Percentiles rank a stretch among this genome's conserved stretches.
These are phyloP conservation scores for Talaromyces thailandensis DNA, from an alignment of 495 filamentous ascomycete genomes.

Conservation along the genomic window DNA sequence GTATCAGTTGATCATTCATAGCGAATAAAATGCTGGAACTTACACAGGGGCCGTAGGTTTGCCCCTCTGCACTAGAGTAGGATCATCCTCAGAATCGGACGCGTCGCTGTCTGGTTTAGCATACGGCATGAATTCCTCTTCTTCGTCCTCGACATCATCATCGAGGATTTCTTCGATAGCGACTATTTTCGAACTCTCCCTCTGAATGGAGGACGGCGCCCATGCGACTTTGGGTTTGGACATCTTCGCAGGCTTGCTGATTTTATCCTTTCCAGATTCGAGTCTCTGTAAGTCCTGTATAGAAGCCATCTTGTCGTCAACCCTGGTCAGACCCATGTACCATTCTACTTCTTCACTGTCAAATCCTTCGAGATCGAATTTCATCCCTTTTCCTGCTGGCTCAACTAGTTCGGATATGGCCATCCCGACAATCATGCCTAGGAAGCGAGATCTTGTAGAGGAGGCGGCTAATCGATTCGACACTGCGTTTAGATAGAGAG, in stretches of 20 bases:
- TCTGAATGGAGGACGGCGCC: background rate
- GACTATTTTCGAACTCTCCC: slow-evolving; percentile 43
- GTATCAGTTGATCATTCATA: background rate
- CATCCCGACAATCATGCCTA: slow-evolving; percentile 86
- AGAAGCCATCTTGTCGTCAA: slow-evolving; percentile 56
- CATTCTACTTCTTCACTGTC: slow-evolving; percentile 61
- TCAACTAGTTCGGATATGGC: slow-evolving; percentile 75
- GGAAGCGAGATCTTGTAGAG: slow-evolving; percentile 63
- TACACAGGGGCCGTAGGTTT: slow-evolving; percentile 79
- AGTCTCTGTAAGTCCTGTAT: slow-evolving; percentile 38
- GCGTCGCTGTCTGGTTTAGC: slow-evolving; percentile 88
- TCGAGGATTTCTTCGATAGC: slow-evolving; percentile 58
- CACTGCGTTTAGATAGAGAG: slow-evolving; percentile 62
- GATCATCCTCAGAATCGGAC: slow-evolving; percentile 86
- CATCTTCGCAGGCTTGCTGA: background rate
- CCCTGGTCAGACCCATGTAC: slow-evolving; percentile 59
- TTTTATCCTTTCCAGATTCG: slow-evolving; percentile 6
- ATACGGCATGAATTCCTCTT: slow-evolving; percentile 73
- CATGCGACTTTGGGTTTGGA: background rate
- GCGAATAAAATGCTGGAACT: slow-evolving; percentile 14
- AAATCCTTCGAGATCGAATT: slow-evolving; percentile 79
- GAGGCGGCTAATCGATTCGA: slow-evolving; percentile 80
- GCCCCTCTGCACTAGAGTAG: slow-evolving; percentile 71
- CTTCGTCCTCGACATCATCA: slow-evolving; percentile 45
- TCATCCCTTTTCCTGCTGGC: slow-evolving; percentile 59